Evolutionary conservation across 805 yeast species (phyloP).

Genomic region (Candida berthetii): DNA sequence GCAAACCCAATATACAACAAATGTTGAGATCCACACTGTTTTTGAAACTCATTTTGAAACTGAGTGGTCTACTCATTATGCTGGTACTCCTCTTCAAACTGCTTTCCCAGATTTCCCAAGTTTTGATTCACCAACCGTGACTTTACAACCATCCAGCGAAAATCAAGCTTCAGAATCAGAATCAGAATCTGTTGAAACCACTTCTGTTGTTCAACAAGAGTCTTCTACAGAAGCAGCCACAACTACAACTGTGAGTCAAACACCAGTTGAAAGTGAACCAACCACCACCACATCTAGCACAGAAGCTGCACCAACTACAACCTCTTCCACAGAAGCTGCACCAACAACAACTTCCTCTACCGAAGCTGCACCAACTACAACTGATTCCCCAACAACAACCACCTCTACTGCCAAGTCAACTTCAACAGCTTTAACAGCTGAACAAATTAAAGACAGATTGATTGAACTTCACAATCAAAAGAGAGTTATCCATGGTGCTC

Average conservation of each 20-base stretch:
- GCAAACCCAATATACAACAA: background rate
- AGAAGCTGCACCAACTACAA: slow-evolving; percentile 4
- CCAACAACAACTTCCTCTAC: background rate
- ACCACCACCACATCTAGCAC: slow-evolving; percentile 12
- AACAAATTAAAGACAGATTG: slow-evolving; percentile 20
- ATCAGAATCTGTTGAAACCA: background rate
- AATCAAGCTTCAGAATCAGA: background rate
- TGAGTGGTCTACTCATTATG: background rate
- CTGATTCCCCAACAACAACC: background rate
- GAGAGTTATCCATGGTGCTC: slow-evolving; percentile 48
- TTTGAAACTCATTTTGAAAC: background rate
- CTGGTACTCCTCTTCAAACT: background rate
- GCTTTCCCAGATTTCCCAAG: background rate
- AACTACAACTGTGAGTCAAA: slow-evolving; percentile 1
- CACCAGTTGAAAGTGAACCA: background rate
- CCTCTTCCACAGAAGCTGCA: background rate
- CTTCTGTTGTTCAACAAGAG: slow-evolving; percentile 3
- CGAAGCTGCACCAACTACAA: background rate
- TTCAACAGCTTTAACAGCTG: slow-evolving; percentile 3
- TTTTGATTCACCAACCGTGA: background rate
- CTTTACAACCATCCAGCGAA: background rate
- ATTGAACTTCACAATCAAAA: slow-evolving; percentile 53
- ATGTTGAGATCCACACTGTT: background rate
- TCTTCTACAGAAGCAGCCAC: slow-evolving; percentile 10
- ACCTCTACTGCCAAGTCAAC: background rate